phyloP scores from a whole-genome alignment of 345 rosid species.

The Pelargonium nanum region DNA sequence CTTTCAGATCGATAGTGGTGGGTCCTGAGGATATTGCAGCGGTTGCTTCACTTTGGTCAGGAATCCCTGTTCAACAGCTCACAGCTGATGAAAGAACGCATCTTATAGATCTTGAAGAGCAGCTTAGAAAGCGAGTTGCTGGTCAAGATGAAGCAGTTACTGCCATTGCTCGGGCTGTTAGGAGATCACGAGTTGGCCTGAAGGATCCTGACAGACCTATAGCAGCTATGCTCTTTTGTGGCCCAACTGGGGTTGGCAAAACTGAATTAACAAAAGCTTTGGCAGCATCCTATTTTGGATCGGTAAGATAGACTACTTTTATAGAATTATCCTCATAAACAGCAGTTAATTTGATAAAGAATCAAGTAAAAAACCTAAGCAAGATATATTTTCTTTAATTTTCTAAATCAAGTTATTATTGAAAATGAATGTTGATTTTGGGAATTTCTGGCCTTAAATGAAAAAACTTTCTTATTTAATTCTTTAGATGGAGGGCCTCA shows the following conservation, averaged over 20 bases:
- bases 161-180: constrained; percentile 91
- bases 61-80: constrained; percentile 93
- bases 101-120: constrained; percentile 70
- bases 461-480: too few relatives aligned
- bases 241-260: constrained; percentile 98
- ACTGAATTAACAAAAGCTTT: constrained; percentile 88
- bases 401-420: too few relatives aligned
- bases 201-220: constrained; percentile 88
- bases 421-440: too few relatives aligned
- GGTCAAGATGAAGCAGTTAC: constrained; percentile 97
- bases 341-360: not conserved
- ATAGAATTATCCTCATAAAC: not conserved
- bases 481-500: too few relatives aligned
- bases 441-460: too few relatives aligned
- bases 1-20: constrained; percentile 55
- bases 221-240: constrained; percentile 95
- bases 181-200: constrained; percentile 84
- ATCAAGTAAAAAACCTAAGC: too few relatives aligned
- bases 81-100: constrained; percentile 82
- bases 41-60: constrained; percentile 92
- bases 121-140: constrained; percentile 63
- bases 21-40: constrained; percentile 93
- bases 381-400: too few relatives aligned
- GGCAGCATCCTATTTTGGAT: constrained; percentile 80
- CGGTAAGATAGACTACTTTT: constrained; percentile 45